Percentiles rank a stretch among this genome's conserved stretches.
Conservation (phyloP, 805 yeast genomes). For the Starmerella apicola region DNA sequence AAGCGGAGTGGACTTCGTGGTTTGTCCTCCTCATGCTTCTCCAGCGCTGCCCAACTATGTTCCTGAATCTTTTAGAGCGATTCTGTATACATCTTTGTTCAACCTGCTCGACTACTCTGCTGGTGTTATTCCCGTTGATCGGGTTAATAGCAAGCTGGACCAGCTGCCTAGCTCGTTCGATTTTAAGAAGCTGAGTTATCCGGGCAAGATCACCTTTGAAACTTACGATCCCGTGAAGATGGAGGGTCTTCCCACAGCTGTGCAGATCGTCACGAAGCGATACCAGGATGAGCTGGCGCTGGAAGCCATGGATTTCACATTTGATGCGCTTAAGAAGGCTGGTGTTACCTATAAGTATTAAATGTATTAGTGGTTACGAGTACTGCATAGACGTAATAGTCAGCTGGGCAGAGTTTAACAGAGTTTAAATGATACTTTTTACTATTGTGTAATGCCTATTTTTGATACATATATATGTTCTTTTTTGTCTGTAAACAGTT, state of each 20-base stretch:
- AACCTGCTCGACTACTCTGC: conserved; percentile 46
- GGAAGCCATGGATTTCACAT: conserved; percentile 35
- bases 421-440: no score
- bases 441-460: no score
- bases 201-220: conserved; percentile 35
- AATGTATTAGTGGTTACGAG: no score
- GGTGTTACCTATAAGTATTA: conserved; percentile 4
- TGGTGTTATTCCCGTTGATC: conserved; percentile 46
- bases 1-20: conserved; percentile 29
- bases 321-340: conserved; percentile 14
- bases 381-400: no score
- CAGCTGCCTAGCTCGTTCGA: conserved; percentile 25
- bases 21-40: conserved; percentile 32
- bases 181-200: conserved; percentile 24
- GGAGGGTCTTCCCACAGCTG: conserved; percentile 49
- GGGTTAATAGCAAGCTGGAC: conserved; percentile 34
- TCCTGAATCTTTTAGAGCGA: conserved; percentile 27
- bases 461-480: no score
- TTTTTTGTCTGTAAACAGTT: no score
- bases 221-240: conserved; percentile 40
- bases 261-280: conserved; percentile 51
- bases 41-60: conserved; percentile 33
- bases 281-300: conserved; percentile 51
- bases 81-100: conserved; percentile 44
- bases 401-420: no score